phyloP scores from a whole-genome alignment of 768 basidiomycete species.

The Mycena olivaceomarginata region DNA sequence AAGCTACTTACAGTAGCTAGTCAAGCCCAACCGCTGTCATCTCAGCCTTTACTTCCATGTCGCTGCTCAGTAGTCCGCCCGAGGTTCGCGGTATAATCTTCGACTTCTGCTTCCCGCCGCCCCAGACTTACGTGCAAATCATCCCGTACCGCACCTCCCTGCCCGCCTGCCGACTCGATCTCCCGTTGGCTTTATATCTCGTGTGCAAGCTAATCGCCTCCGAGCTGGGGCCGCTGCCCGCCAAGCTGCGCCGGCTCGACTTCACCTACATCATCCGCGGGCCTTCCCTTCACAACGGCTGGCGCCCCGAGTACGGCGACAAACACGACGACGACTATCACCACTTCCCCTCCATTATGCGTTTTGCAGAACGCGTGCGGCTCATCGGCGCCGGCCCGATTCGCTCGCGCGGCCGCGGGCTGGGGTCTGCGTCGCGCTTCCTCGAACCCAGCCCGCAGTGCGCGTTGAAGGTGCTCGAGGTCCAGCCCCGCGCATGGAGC shows the following conservation, averaged over 20 bases:
- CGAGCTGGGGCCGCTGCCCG: constrained; percentile 28
- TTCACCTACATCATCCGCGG: constrained; percentile 37
- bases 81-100: constrained; percentile 2
- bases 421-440: neutral
- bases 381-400: constrained; percentile 28
- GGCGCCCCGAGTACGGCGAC: constrained; percentile 27
- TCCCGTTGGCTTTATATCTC: constrained; percentile 17
- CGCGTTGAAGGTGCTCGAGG: constrained; percentile 32
- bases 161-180: constrained; percentile 24
- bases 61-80: neutral
- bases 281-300: neutral
- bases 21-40: neutral
- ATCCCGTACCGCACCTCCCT: constrained; percentile 9
- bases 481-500: constrained; percentile 31
- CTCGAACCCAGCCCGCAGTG: constrained; percentile 10
- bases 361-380: constrained; percentile 33
- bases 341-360: constrained; percentile 32
- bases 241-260: constrained; percentile 28
- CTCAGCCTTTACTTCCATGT: neutral
- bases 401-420: neutral
- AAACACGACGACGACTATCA: constrained; percentile 7
- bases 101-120: neutral
- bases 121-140: neutral
- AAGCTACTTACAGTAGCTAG: no score
- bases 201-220: constrained; percentile 27